Percentiles rank a stretch among this genome's conserved stretches.
Evolutionary conservation across 306 rosid species (phyloP).

Genomic region (Citrullus mucosospermus): DNA sequence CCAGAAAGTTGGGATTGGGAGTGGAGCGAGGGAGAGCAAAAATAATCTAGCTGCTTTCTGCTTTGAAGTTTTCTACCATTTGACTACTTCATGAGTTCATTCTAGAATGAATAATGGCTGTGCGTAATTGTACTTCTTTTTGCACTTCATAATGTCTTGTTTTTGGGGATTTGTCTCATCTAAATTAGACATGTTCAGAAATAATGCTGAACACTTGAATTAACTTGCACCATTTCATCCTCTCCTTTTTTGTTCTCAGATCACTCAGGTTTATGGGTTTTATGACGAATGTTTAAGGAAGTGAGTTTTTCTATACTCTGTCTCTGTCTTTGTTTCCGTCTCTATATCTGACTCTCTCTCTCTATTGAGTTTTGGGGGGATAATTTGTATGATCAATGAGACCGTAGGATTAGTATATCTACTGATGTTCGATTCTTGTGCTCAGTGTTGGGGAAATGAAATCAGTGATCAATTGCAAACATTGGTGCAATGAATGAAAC

Average conservation of each 20-base stretch:
- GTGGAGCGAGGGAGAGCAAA: constrained; percentile 1
- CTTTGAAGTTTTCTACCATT: background rate
- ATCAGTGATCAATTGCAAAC: background rate
- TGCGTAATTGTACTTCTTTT: background rate
- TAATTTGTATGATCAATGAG: background rate
- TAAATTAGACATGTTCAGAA: background rate
- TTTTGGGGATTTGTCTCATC: background rate
- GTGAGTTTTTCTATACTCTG: background rate
- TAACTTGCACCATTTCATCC: background rate
- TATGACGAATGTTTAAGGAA: constrained; percentile 10
- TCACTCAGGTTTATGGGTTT: constrained; percentile 9
- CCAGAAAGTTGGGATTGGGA: constrained; percentile 6
- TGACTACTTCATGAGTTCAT: background rate
- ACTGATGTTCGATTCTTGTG: background rate
- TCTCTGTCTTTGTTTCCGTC: background rate
- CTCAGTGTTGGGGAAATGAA: background rate
- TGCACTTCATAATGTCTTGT: background rate
- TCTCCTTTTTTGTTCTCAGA: constrained; percentile 6
- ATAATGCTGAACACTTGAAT: background rate
- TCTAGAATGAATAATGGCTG: background rate
- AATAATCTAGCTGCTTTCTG: constrained; percentile 5
- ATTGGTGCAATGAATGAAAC: background rate
- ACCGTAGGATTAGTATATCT: background rate
- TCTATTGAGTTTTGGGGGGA: background rate
- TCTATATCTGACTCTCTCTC: background rate